Conservation (phyloP, 345 rosid genomes). For the Rhodomyrtus tomentosa region DNA sequence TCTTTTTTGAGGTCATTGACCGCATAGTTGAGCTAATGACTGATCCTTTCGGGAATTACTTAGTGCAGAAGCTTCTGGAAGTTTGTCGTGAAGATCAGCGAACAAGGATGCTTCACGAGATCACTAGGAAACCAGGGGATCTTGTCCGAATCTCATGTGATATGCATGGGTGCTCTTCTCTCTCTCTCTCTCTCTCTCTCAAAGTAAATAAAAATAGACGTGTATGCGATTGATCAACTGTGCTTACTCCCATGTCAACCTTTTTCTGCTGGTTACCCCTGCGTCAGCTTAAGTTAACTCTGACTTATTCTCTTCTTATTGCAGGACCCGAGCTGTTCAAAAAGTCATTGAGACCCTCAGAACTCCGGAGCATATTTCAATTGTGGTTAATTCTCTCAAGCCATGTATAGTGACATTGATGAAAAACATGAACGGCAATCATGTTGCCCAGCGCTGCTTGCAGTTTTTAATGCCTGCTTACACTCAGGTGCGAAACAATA, state of each 20-base stretch:
- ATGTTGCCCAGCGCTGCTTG: conserved; percentile 75
- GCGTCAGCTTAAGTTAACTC: neutral
- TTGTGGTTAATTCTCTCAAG: conserved; percentile 49
- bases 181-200: neutral
- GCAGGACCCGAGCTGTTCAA: conserved; percentile 79
- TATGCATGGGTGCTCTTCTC: conserved; percentile 53
- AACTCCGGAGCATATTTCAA: conserved; percentile 41
- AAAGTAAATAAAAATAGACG: neutral
- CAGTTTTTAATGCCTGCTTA: conserved; percentile 43
- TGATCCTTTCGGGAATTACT: conserved; percentile 75
- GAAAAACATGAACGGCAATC: conserved; percentile 70
- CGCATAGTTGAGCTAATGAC: conserved; percentile 63
- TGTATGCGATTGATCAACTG: neutral
- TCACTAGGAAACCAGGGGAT: conserved; percentile 43
- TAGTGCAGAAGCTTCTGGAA: conserved; percentile 75
- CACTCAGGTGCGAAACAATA: conserved; percentile 25
- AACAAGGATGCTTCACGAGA: conserved; percentile 42
- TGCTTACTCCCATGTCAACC: neutral
- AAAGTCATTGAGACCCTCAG: conserved; percentile 62
- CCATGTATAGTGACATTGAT: conserved; percentile 55
- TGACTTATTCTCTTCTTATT: neutral
- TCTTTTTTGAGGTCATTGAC: conserved; percentile 58
- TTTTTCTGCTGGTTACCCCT: neutral
- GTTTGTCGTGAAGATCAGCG: conserved; percentile 61
- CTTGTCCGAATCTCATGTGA: conserved; percentile 70